A percentile compares a stretch with the other conserved stretches of the same genome.
Evolutionary conservation across 2,329 filamentous ascomycete genomes (phyloP).

Genomic region (Diaporthe sp.): DNA sequence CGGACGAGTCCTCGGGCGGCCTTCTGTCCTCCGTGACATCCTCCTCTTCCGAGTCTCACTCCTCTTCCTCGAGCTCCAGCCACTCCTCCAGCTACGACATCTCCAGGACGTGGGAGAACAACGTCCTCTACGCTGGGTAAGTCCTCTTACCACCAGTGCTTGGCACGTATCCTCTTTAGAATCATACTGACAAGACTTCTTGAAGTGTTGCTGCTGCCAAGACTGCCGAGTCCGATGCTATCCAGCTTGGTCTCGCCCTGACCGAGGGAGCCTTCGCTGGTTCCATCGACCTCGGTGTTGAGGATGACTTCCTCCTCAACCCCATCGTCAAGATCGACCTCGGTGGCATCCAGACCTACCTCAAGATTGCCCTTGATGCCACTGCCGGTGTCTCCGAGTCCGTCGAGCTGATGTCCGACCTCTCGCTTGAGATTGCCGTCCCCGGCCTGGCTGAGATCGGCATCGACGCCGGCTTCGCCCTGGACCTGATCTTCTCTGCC

Average conservation of each 20-base stretch:
- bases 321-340: constrained; percentile 72
- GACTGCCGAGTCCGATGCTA: constrained; percentile 29
- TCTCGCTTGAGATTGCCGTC: constrained; percentile 40
- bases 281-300: constrained; percentile 38
- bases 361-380: constrained; percentile 47
- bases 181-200: constrained; percentile 12
- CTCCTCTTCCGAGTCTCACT: constrained; percentile 1
- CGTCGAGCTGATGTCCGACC: constrained; percentile 38
- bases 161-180: not conserved
- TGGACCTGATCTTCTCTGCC: constrained; percentile 47
- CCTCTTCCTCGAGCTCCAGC: constrained; percentile 27
- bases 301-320: constrained; percentile 35
- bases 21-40: constrained; percentile 22
- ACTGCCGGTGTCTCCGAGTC: constrained; percentile 44
- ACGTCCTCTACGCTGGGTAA: constrained; percentile 39
- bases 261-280: constrained; percentile 38
- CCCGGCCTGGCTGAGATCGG: constrained; percentile 45
- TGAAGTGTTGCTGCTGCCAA: constrained; percentile 37
- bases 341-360: constrained; percentile 46
- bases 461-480: constrained; percentile 46
- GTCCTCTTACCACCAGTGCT: not conserved
- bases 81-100: constrained; percentile 36
- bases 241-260: constrained; percentile 39
- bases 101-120: constrained; percentile 37
- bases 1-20: constrained; percentile 4